Conservation (phyloP, 129 eudicot species). For the Ambrosia trifida region DNA sequence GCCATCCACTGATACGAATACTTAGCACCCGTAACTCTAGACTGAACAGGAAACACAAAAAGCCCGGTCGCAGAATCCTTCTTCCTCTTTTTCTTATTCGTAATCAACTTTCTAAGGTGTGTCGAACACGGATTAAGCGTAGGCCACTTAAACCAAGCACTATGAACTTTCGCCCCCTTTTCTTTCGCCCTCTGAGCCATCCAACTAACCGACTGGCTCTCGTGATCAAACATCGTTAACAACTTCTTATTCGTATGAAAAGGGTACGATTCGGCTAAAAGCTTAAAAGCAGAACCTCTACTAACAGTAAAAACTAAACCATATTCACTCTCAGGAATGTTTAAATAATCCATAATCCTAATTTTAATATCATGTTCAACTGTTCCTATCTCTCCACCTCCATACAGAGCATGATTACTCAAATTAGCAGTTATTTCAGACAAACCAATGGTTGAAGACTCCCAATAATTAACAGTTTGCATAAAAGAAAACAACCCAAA, state of each 20-base stretch:
- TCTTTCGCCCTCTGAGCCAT: conserved; percentile 64
- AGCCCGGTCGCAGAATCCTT: conserved; percentile 60
- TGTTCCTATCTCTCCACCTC: conserved; percentile 54
- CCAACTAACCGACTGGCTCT: conserved; percentile 60
- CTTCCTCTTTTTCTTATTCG: conserved; percentile 49
- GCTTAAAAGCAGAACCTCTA: conserved; percentile 59
- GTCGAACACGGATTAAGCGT: conserved; percentile 56
- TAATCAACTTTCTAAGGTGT: conserved; percentile 48
- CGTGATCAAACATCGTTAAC: conserved; percentile 65
- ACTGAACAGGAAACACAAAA: conserved; percentile 67
- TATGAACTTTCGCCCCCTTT: conserved; percentile 63
- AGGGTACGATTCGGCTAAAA: conserved; percentile 58
- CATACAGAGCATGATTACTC: conserved; percentile 55
- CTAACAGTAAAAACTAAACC: conserved; percentile 59
- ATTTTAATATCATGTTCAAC: conserved; percentile 54
- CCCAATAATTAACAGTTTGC: conserved; percentile 58
- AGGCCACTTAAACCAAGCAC: conserved; percentile 63
- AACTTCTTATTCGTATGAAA: conserved; percentile 50
- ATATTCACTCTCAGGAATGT: conserved; percentile 60
- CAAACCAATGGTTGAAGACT: conserved; percentile 50
- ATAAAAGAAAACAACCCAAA: conserved; percentile 59
- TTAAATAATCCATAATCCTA: conserved; percentile 59
- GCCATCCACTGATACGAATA: conserved; percentile 77
- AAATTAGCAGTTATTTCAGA: conserved; percentile 54
- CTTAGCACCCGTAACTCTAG: conserved; percentile 66